Conservation (phyloP, 164 flowering plant species). For the Stephania japonica region DNA sequence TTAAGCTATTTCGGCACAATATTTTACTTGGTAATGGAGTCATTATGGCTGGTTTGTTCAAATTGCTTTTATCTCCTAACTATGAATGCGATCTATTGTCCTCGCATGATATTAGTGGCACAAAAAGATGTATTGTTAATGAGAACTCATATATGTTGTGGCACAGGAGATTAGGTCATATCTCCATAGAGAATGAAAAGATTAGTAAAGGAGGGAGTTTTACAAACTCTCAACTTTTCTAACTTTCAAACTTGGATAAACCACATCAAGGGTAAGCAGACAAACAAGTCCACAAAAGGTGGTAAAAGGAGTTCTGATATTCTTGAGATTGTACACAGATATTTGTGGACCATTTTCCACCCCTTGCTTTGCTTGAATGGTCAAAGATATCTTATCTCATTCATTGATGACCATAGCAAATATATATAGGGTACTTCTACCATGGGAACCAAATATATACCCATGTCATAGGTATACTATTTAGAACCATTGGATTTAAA, state of each 20-base stretch:
- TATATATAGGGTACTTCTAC: too few relatives aligned
- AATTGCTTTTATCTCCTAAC: too few relatives aligned
- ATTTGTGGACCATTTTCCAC: not conserved
- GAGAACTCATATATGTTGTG: not conserved
- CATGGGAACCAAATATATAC: too few relatives aligned
- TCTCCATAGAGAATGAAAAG: not conserved
- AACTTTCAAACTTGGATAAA: not conserved
- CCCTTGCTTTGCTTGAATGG: not conserved
- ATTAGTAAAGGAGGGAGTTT: not conserved
- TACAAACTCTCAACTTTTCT: not conserved
- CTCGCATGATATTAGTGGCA: not conserved
- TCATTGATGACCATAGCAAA: not conserved
- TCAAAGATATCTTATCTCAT: not conserved
- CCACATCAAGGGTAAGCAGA: not conserved
- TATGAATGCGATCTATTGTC: not conserved
- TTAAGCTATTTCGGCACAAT: too few relatives aligned
- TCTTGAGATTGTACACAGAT: not conserved
- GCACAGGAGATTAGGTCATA: not conserved
- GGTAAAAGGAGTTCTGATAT: not conserved
- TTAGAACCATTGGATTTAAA: too few relatives aligned
- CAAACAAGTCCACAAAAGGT: not conserved
- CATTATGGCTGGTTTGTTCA: not conserved
- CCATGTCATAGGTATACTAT: too few relatives aligned
- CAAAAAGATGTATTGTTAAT: not conserved
- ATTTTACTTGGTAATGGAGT: not conserved